A percentile compares a stretch with the other conserved stretches of the same genome.
Conservation (phyloP, 305 asterid species). For the Fraxinus platypoda region DNA sequence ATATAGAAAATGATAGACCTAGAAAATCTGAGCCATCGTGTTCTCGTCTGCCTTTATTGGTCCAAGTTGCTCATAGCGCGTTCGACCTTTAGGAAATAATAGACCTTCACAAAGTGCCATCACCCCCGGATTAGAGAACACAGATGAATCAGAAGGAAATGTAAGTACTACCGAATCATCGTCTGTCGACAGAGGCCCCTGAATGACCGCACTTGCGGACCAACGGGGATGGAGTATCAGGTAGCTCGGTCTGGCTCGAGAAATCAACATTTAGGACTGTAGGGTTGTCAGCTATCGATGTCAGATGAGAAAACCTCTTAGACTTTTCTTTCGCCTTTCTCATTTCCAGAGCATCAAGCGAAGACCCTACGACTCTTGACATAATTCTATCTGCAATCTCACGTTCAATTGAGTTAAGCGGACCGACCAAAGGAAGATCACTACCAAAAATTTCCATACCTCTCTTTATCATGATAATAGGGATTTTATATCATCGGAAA, state of each 20-base stretch:
- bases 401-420: not conserved
- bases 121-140: not conserved
- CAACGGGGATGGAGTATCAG: not conserved
- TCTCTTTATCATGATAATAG: no score
- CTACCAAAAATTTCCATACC: not conserved
- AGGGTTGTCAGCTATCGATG: no score
- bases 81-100: no score
- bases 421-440: not conserved
- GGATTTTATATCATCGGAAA: no score
- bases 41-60: not conserved
- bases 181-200: not conserved
- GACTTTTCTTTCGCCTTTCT: not conserved
- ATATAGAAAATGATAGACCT: not conserved
- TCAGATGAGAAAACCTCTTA: no score
- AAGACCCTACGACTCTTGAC: not conserved
- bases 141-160: no score
- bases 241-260: no score
- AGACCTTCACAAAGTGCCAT: not conserved
- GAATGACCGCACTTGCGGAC: rapidly evolving
- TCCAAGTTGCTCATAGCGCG: not conserved
- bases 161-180: not conserved
- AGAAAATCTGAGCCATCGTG: not conserved
- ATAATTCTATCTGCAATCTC: not conserved
- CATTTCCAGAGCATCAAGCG: not conserved
- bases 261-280: no score